Base-by-base conservation (phyloP, 371 early-diverging fungal genomes). In the Saksenaea vasiformis region DNA sequence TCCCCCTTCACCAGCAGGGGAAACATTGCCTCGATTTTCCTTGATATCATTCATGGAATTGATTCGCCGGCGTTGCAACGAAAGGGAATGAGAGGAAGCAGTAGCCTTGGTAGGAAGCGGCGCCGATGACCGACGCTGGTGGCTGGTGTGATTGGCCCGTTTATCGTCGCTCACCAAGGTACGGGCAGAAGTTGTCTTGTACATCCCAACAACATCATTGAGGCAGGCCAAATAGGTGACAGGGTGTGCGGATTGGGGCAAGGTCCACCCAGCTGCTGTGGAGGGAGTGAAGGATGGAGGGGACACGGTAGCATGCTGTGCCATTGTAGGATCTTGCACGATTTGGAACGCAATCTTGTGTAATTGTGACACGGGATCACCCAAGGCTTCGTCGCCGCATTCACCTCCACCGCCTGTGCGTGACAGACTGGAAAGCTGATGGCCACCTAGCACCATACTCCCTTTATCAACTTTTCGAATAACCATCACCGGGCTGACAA, bases 261-360 rank as follows among this genome's bases (percentile, higher is more conserved):
- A 66, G 28, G 36, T 36, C 70, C 70, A 70, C 10, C 22, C 51
- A 1, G 51, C 51, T 37, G 55, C 51, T 26, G 57, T 54, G 15
- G 51, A 47, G 22, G 58, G 22, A 26, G 38, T 15, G 41, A 68
- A 65, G 54, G 65, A 69, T 55, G 74, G 43, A 5, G 43, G 14
- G n/a, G 19, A n/a, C n/a, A n/a, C 43, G 58, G 61, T 68, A 67
- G 70, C 56, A 8, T 69, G 31, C 4, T 72, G 66, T 9, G 79
- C 68, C 44, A 71, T 59, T 0, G 76, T 62, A 15, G 78, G 73
- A 44, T 81, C 68, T 28, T 76, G 71, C 14, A 77, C 77, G 58
- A 91, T 76, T 77, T 93, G 87, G 67, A 94, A 88, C 1, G 92
- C 91, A 5, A 94, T 87, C 74, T 93, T 93, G 78, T 95, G 93